phyloP scores from a whole-genome alignment of 352 stramenopile species.

The Phytophthora fragariae region DNA sequence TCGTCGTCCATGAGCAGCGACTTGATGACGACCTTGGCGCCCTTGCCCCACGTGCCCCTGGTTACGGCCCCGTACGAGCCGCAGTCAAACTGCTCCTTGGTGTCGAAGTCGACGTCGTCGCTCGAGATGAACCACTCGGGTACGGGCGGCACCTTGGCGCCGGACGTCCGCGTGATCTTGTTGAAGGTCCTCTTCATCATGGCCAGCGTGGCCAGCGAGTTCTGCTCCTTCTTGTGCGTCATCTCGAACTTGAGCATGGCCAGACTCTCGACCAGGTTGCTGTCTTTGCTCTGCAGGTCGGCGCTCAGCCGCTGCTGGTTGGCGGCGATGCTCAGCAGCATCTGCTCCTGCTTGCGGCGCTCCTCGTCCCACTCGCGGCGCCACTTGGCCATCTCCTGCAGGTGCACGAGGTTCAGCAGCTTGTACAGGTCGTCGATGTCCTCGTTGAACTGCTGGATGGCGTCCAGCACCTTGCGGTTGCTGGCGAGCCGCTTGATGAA shows the following conservation, averaged over 20 bases:
- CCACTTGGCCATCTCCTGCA: conserved; percentile 39
- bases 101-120: too few relatives aligned
- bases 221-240: conserved; percentile 1
- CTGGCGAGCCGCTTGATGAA: conserved; percentile 32
- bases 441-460: conserved; percentile 34
- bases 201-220: conserved; percentile 18
- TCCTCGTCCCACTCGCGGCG: conserved; percentile 35
- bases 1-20: too few relatives aligned
- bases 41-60: too few relatives aligned
- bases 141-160: too few relatives aligned
- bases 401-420: conserved; percentile 27
- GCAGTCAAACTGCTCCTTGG: too few relatives aligned
- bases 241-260: background rate
- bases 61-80: too few relatives aligned
- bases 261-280: conserved; percentile 31
- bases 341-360: conserved; percentile 19
- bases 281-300: conserved; percentile 28
- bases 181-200: conserved; percentile 36
- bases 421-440: conserved; percentile 39
- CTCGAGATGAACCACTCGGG: too few relatives aligned
- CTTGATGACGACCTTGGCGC: background rate
- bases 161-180: conserved; percentile 30
- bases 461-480: conserved; percentile 35
- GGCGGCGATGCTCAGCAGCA: conserved; percentile 1
- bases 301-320: conserved; percentile 22